Evolutionary conservation across 1,139 yeast species (phyloP).

Genomic region (Spencermartinsiella ligniputridi): DNA sequence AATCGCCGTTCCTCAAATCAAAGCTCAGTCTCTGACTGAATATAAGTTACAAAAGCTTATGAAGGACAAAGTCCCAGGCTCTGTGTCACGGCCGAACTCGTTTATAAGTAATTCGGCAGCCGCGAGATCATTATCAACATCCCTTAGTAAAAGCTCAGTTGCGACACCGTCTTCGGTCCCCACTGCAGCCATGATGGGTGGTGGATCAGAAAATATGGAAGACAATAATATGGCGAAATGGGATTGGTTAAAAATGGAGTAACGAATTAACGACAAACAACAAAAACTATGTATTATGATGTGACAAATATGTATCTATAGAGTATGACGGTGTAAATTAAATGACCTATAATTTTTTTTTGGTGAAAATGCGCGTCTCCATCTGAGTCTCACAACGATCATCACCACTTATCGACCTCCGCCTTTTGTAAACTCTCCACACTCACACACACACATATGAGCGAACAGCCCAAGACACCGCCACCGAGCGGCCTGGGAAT

Average conservation of each 20-base stretch:
- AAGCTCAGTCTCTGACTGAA: constrained; percentile 18
- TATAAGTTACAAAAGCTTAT: constrained; percentile 8
- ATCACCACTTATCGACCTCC: no score
- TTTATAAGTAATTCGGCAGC: neutral
- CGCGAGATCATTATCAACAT: neutral
- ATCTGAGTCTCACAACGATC: no score
- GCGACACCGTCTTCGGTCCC: constrained; percentile 10
- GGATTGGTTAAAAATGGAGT: constrained; percentile 30
- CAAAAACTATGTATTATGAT: neutral
- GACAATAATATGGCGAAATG: constrained; percentile 18
- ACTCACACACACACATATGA: no score
- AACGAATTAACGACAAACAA: neutral
- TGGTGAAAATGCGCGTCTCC: no score
- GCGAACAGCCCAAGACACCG: constrained; percentile 5
- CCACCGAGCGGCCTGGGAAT: neutral
- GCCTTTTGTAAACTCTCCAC: no score
- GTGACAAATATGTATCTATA: neutral
- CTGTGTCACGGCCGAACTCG: neutral
- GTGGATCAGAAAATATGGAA: constrained; percentile 6
- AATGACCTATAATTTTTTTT: no score
- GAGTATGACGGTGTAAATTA: no score
- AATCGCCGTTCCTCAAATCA: constrained; percentile 12
- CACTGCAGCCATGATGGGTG: constrained; percentile 13
- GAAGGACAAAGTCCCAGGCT: neutral
- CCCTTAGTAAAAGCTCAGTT: neutral